Base-by-base conservation (phyloP, 2,329 filamentous ascomycete species). In the Penicillium sp. region DNA sequence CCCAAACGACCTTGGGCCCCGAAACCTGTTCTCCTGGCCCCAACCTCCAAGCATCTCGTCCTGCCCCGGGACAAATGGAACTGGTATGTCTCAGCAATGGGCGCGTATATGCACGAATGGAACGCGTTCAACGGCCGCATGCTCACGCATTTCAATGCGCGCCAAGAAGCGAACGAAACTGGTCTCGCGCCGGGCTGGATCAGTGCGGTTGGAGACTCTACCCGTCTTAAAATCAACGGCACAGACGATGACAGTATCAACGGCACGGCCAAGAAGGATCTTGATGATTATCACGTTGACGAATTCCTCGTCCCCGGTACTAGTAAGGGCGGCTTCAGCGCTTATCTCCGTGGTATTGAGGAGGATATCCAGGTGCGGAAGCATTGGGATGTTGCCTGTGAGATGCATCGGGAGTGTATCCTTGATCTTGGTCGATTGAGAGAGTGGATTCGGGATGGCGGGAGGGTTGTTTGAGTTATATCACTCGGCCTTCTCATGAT, bases 61-160 rank as follows among this genome's bases (percentile, higher is more conserved):
- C 71, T 86, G 4, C 78, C 80, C 17, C 78, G 78, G 48, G 62
- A 72, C 6, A 77, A 74, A 27, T 86, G 82, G 75, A 72, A 79
- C 21, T 72, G 74, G 7, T 87, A 86, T 66, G 77, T 82, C 25
- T 73, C 72, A 0, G 75, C 78, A 21, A 84, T 88, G 78, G 75
- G 76, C 13, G 67, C 71, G 0, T 88, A 88, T 67, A 79, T 86
- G 64, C 74, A 74, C 35, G 79, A 82, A n/a, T 87, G 82, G 77
- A 80, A 81, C 61, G 67, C 66, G 2, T 87, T 84, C 68, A 83
- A 84, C 63, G 73, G 76, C 33, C 77, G 72, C 17, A 83, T 88
- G 74, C 74, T 85, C 10, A 72, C 74, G 4, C 82, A 87, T 61
- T 86, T 87, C 66, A 77, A 77, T 15, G 75, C 77, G 2, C 77